Percentiles rank a stretch among this genome's conserved stretches.
Conservation (phyloP, 345 rosid genomes). For the Syzygium aqueum region DNA sequence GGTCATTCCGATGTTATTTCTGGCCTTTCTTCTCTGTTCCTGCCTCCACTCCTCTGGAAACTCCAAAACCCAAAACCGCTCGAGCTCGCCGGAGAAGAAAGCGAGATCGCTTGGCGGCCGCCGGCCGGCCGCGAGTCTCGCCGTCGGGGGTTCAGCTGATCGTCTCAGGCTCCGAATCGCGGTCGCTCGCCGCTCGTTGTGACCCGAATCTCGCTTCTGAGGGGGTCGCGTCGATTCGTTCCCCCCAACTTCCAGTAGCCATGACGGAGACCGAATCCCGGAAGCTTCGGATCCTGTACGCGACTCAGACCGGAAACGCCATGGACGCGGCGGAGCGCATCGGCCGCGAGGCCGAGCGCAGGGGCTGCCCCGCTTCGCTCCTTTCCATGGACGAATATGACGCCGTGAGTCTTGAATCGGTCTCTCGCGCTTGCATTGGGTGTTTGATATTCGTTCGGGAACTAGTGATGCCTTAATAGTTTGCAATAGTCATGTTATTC, state of each 20-base stretch:
- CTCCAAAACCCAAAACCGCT: background rate
- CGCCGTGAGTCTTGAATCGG: conserved; percentile 25
- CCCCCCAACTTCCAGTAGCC: background rate
- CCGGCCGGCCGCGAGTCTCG: background rate
- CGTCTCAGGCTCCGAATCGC: background rate
- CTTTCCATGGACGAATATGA: conserved; percentile 56
- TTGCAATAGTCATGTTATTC: background rate
- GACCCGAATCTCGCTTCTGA: background rate
- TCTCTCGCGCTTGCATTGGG: background rate
- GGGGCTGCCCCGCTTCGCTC: conserved; percentile 46
- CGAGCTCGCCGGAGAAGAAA: background rate
- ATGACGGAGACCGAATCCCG: conserved; percentile 31
- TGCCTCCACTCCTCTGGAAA: background rate
- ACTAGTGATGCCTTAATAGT: background rate
- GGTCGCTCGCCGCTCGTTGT: background rate
- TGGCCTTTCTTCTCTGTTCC: background rate
- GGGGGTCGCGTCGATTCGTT: background rate
- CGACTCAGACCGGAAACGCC: conserved; percentile 81
- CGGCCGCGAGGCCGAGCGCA: conserved; percentile 68
- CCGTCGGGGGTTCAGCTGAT: background rate
- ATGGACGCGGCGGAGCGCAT: conserved; percentile 82
- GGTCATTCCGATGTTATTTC: background rate
- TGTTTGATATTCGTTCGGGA: background rate
- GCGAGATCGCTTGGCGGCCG: background rate
- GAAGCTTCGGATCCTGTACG: conserved; percentile 54